Evolutionary conservation across 2,329 filamentous ascomycete genomes (phyloP), one percentile per base, ranked within the genome.

Genomic region (Cladosporium phlei): DNA sequence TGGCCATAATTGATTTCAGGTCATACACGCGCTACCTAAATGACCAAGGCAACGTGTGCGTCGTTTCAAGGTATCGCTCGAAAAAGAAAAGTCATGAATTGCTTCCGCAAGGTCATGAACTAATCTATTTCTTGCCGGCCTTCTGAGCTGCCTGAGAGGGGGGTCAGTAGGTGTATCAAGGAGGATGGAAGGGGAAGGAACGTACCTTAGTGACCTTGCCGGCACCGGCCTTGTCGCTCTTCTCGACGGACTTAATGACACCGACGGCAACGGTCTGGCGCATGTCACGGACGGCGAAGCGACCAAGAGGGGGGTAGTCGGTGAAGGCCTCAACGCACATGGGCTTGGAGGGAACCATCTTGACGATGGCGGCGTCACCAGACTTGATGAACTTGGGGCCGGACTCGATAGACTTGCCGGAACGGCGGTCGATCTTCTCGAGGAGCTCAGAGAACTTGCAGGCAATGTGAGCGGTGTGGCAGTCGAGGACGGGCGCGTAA

Each of bases 281-380:
- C 90, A 96, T 96, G 79, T 96, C 91, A 86, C 91, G 91, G 82
- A 98, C 93, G 74, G 93, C 93, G 83, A 98, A 98, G 85, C 93
- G 91, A 74, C 93, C 93, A 67, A 98, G 89, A 75, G 93, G 93
- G 69, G 93, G 91, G 83, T 97, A 98, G 71, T 96, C 89, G 68
- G 90, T 96, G 89, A 97, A 98, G 66, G 93, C 80, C 88, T 98
- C 93, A 76, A 98, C 93, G 77, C 93, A 98, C 93, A 98, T 98
- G 73, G 93, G 93, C 90, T 98, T 98, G 80, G 91, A 96, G 73
- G 93, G 93, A 82, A 96, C 72, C 93, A 98, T 97, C 89, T 96
- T 97, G 80, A 98, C 93, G 79, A 98, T 98, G 75, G 91, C 91
- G 64, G 93, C 91, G 75, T 98, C 93, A 86, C 93, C 93, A 69